Evolutionary conservation across 345 rosid genomes (phyloP), one percentile per base, ranked within the genome.

Genomic region (Toxicodendron radicans): DNA sequence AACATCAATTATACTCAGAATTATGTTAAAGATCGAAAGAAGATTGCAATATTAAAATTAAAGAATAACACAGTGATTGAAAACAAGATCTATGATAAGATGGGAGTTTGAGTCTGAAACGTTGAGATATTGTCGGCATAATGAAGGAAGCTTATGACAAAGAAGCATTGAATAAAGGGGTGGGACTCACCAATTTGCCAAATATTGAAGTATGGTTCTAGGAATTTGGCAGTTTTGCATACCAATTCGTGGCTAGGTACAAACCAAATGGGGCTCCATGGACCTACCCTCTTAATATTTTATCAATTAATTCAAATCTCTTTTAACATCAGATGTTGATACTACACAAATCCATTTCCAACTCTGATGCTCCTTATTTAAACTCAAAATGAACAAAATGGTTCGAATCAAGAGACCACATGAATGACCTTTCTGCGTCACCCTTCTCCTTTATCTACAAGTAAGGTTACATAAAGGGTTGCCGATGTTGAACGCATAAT

Each of bases 401-500:
- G 49, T 16, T 74, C 63, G n/a, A 64, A 70, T 57, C 35, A 49
- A 64, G 72, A 60, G 68, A 73, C 79, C 54, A 58, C 48, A 49
- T 68, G 76, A 30, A 24, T 63, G 62, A 71, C 61, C 77, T 77
- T 71, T 83, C 75, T 20, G 73, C 75, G 8, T 79, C 79, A 53
- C 27, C 56, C 56, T 7, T 53, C 59, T 58, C 58, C 58, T 46
- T 27, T 30, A 8, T 41, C 24, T 13, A 18, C 51, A 59, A 64
- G 11, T 35, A 64, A 60, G 75, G 56, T 69, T 64, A 18, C 74
- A 71, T 21, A 72, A 54, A 58, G 73, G 60, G 60, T 17, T 58
- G 5, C 2, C 27, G 11, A 43, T 71, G 79, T 60, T 62, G 78
- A 11, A 16, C 12, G 62, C 71, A 80, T 75, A 32, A 78, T 78